These are phyloP conservation scores for Triticum timopheevii DNA, from an alignment of 176 grass and related monocot species.

Conservation along the genomic window DNA sequence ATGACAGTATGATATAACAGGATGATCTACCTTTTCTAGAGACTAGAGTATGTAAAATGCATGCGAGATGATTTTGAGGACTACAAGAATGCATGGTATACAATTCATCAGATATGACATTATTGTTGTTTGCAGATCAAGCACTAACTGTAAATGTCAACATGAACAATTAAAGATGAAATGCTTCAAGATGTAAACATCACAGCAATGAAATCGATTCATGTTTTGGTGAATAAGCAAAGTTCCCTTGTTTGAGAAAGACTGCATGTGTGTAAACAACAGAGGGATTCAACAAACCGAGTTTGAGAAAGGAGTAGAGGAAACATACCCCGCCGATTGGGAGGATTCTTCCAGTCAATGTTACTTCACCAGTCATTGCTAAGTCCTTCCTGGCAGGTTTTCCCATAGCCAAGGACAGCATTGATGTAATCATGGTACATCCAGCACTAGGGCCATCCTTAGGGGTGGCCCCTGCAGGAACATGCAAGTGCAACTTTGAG, in stretches of 20 bases:
- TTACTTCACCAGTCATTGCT: constrained; percentile 96
- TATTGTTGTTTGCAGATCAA: not conserved
- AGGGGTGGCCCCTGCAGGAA: constrained; percentile 88
- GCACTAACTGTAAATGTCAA: not conserved
- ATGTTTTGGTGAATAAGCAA: not conserved
- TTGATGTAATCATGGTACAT: constrained; percentile 95
- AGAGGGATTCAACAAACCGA: not conserved
- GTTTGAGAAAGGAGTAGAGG: constrained; percentile 8
- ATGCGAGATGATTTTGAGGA: not conserved
- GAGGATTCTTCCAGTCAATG: constrained; percentile 85
- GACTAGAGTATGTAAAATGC: not conserved
- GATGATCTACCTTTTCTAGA: not conserved
- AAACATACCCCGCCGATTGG: constrained; percentile 92
- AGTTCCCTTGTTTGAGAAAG: not conserved
- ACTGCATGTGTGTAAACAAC: not conserved
- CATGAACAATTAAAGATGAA: not conserved
- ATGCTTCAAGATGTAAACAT: not conserved
- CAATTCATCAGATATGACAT: not conserved
- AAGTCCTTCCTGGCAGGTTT: constrained; percentile 77
- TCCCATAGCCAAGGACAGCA: constrained; percentile 88
- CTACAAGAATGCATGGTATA: not conserved
- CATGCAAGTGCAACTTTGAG: constrained; percentile 87
- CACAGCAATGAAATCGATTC: not conserved
- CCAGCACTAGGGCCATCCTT: constrained; percentile 96
- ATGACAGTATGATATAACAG: not conserved